Conservation (phyloP, 345 rosid genomes). For the Brassica nigra region DNA sequence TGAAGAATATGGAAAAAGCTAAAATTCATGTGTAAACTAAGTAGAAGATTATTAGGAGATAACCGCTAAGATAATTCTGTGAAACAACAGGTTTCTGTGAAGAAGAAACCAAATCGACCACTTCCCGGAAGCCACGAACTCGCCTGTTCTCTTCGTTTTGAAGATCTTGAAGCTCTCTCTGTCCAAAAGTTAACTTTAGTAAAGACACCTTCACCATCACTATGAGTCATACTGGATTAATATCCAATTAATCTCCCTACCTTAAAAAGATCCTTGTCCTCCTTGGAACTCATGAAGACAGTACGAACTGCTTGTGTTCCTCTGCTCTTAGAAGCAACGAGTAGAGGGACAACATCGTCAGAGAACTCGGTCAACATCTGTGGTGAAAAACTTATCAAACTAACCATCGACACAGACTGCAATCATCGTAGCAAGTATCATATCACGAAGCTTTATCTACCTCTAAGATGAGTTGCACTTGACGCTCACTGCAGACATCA, state of each 20-base stretch:
- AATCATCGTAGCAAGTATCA: neutral
- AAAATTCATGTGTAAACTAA: slow-evolving; percentile 3
- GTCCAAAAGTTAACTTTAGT: slow-evolving; percentile 22
- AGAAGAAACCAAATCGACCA: slow-evolving; percentile 85
- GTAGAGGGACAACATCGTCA: slow-evolving; percentile 70
- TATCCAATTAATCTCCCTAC: slow-evolving; percentile 43
- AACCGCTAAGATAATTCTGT: slow-evolving; percentile 81
- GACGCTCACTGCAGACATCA: slow-evolving; percentile 87
- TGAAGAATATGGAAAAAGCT: neutral
- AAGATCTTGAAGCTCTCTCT: slow-evolving; percentile 67
- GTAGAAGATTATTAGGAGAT: slow-evolving; percentile 35
- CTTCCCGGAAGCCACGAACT: slow-evolving; percentile 87
- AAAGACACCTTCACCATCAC: neutral
- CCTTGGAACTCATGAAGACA: slow-evolving; percentile 71
- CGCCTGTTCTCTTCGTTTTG: slow-evolving; percentile 67
- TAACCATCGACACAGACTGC: neutral
- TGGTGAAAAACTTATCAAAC: neutral
- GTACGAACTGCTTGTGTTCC: slow-evolving; percentile 69
- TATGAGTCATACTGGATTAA: neutral
- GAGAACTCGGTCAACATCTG: slow-evolving; percentile 70
- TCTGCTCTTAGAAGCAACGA: slow-evolving; percentile 71
- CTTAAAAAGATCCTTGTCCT: slow-evolving; percentile 66
- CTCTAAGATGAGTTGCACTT: slow-evolving; percentile 69
- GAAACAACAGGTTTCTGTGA: slow-evolving; percentile 82
- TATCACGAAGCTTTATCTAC: slow-evolving; percentile 39